Base-by-base conservation (phyloP, 495 filamentous ascomycete species). In the Hyaloscypha bicolor region DNA sequence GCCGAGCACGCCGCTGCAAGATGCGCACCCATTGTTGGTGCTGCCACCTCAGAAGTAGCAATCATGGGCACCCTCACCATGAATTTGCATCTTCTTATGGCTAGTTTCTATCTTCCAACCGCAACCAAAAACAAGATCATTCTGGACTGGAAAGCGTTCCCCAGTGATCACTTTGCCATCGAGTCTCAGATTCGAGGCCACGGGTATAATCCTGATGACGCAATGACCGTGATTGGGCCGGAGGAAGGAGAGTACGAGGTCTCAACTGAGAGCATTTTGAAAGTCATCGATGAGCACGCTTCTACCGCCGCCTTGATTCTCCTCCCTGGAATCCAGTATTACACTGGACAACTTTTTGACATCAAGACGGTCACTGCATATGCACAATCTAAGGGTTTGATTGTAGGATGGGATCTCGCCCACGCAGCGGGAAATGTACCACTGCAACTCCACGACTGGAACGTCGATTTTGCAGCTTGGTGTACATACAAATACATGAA, bases 401-500 rank as follows among this genome's bases (percentile, higher is more conserved):
- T 90, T 32, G 86, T 97, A 39, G 92, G 93, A 63, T 99, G 94
- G 94, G 95, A 99, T 77, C 88, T 97, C 58, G 95, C 95, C 3
- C 95, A 99, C 77, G 94, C 93, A 9, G 92, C 87, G 6, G 95
- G 95, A 48, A 99, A 99, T 77, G 92, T 97, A 6, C 86, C 90
- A 14, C 78, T 97, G 19, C 77, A 81, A 30, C 83, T 99, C 22
- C 93, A 97, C 76, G 91, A 93, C 72, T 98, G 95, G 95, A 86
- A 93, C 61, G 94, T 97, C 25, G 95, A 99, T 77, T 96, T 96
- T 69, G 93, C 95, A 4, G 91, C 84, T 22, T 99, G 95, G 95
- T 99, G 95, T 77, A 92, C 86, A 56, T 99, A 99, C 82, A 99
- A 99, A 78, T 99, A 99, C 76, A 85, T 99, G 69, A 97, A 97